phyloP scores from a whole-genome alignment of 2,329 filamentous ascomycete species.

The Zymoseptoria brevis region DNA sequence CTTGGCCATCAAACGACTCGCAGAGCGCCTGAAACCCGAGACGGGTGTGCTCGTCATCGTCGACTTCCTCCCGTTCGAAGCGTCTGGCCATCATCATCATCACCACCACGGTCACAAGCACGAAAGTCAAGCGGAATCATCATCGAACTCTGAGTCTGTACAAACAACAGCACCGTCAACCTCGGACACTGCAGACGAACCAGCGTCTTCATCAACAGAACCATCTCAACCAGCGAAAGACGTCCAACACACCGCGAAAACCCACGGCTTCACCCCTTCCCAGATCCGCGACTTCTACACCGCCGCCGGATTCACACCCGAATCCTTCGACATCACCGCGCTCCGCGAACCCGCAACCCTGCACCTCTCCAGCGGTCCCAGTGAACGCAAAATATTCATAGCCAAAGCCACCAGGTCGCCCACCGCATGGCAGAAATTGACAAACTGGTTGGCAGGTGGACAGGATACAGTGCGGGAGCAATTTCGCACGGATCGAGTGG shows the following conservation, averaged over 20 bases:
- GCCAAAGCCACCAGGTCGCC: conserved; percentile 23
- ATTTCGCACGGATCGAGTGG: not conserved
- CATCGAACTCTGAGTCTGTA: not conserved
- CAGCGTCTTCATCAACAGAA: conserved; percentile 26
- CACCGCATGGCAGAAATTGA: conserved; percentile 9
- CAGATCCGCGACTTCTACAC: conserved; percentile 23
- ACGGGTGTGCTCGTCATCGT: conserved; percentile 26
- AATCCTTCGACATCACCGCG: conserved; percentile 26
- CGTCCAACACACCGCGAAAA: conserved; percentile 24
- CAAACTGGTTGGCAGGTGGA: not conserved
- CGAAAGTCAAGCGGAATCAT: conserved; percentile 31
- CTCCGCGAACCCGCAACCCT: conserved; percentile 23
- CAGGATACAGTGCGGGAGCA: not conserved
- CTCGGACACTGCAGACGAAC: not conserved
- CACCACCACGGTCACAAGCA: conserved; percentile 62
- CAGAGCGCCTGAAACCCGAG: conserved; percentile 20
- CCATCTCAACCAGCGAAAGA: conserved; percentile 15
- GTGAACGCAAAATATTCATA: conserved; percentile 26
- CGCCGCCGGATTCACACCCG: conserved; percentile 20
- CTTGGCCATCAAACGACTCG: conserved; percentile 21
- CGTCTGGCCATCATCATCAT: conserved; percentile 7
- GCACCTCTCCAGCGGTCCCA: conserved; percentile 20
- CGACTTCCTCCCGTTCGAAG: conserved; percentile 23
- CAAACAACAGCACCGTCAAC: not conserved
- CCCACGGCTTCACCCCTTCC: conserved; percentile 24